phyloP scores from a whole-genome alignment of 768 basidiomycete genomes.

The Galerina sulciceps region DNA sequence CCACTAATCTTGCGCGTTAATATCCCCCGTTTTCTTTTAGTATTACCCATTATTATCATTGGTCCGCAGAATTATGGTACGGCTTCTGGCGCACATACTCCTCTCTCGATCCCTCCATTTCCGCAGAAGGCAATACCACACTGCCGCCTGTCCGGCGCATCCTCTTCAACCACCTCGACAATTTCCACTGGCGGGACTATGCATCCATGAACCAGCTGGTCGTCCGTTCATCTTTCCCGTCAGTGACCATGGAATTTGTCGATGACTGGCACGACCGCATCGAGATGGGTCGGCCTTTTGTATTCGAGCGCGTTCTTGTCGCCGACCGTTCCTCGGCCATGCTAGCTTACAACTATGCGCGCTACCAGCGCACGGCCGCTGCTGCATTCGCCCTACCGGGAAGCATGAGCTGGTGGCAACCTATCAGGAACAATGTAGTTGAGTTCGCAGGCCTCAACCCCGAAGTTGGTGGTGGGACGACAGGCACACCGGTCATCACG shows the following conservation, averaged over 20 bases:
- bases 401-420: constrained; percentile 83
- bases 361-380: constrained; percentile 78
- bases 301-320: constrained; percentile 87
- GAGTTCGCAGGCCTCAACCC: constrained; percentile 66
- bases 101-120: constrained; percentile 74
- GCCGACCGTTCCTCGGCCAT: constrained; percentile 88
- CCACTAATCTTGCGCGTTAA: background rate
- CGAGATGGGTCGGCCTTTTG: constrained; percentile 67
- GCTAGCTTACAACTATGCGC: constrained; percentile 64
- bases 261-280: constrained; percentile 86
- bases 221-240: constrained; percentile 80
- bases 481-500: constrained; percentile 78
- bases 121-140: constrained; percentile 64
- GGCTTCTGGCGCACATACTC: constrained; percentile 93
- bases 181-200: constrained; percentile 88
- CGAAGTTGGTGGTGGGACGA: constrained; percentile 48
- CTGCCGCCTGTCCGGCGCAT: constrained; percentile 78
- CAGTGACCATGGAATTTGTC: constrained; percentile 76
- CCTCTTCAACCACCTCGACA: constrained; percentile 75
- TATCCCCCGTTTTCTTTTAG: constrained; percentile 35
- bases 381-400: constrained; percentile 78
- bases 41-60: constrained; percentile 93
- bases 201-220: constrained; percentile 91
- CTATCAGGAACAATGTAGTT: constrained; percentile 73
- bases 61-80: constrained; percentile 89